Percentiles rank a stretch among this genome's conserved stretches.
Evolutionary conservation across 2,329 filamentous ascomycete species (phyloP).

Genomic region (Neurospora sp.): DNA sequence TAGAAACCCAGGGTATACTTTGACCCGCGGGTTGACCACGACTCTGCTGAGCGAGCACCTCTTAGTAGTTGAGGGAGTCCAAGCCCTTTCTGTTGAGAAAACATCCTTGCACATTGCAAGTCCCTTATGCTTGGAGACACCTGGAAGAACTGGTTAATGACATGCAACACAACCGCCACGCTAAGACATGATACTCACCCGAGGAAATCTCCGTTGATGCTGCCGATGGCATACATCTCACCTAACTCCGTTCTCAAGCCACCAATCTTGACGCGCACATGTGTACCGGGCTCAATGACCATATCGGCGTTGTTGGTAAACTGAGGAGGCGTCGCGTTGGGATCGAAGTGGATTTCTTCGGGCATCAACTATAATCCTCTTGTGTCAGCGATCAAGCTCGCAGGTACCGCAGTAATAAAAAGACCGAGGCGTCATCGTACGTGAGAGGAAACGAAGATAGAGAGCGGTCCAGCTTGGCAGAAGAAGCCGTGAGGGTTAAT

Average conservation of each 20-base stretch:
- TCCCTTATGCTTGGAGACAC: background rate
- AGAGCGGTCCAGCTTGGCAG: constrained; percentile 67
- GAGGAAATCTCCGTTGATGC: constrained; percentile 78
- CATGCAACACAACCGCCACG: background rate
- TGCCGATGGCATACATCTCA: constrained; percentile 93
- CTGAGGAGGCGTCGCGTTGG: constrained; percentile 90
- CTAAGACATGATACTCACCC: constrained; percentile 36
- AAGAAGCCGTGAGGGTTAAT: constrained; percentile 92
- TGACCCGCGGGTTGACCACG: background rate
- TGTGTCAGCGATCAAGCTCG: background rate
- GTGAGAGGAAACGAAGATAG: constrained; percentile 71
- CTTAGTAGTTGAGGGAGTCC: background rate
- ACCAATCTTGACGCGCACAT: constrained; percentile 88
- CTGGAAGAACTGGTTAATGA: background rate
- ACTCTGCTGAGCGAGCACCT: background rate
- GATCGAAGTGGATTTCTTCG: constrained; percentile 83
- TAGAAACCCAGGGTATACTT: background rate
- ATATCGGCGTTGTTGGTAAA: constrained; percentile 94
- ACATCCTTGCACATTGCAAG: background rate
- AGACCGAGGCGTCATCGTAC: constrained; percentile 40
- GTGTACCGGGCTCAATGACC: constrained; percentile 86
- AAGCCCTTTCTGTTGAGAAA: background rate
- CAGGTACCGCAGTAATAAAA: constrained; percentile 14
- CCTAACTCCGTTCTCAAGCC: constrained; percentile 89
- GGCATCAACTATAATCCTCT: constrained; percentile 67